These are phyloP conservation scores for Sarcodon aspratus DNA, from an alignment of 768 basidiomycete species.

Conservation along the genomic window DNA sequence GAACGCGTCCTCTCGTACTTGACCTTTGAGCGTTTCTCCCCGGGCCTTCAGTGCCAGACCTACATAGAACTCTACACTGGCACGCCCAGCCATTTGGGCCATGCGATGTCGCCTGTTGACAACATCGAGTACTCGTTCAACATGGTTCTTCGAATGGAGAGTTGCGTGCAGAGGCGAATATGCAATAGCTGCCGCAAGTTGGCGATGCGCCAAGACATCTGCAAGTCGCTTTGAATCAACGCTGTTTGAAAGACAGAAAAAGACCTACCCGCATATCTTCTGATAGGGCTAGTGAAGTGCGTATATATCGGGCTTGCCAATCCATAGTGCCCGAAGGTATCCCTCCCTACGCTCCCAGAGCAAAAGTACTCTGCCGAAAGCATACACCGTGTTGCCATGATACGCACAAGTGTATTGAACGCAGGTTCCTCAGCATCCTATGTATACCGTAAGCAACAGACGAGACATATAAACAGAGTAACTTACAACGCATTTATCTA, in stretches of 20 bases:
- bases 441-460: not conserved
- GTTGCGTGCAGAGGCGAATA: constrained; percentile 76
- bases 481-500: constrained; percentile 80
- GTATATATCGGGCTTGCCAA: constrained; percentile 97
- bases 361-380: constrained; percentile 97
- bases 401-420: constrained; percentile 95
- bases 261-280: constrained; percentile 79
- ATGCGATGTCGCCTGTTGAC: constrained; percentile 90
- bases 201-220: constrained; percentile 93
- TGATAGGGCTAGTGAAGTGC: constrained; percentile 96
- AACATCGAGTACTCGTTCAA: constrained; percentile 76
- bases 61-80: constrained; percentile 96
- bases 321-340: constrained; percentile 95
- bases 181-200: constrained; percentile 82
- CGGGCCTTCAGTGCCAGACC: constrained; percentile 80
- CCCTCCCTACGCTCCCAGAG: constrained; percentile 84
- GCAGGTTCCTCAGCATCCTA: constrained; percentile 78
- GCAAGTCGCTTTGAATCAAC: not conserved
- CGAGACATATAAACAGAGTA: constrained; percentile 2
- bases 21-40: constrained; percentile 20
- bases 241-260: not conserved
- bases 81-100: constrained; percentile 96
- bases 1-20: constrained; percentile 74
- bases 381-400: constrained; percentile 99
- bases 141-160: constrained; percentile 78